Evolutionary conservation across 192 early-diverging fungal genomes (phyloP).

Genomic region (Rhizophagus sp.): DNA sequence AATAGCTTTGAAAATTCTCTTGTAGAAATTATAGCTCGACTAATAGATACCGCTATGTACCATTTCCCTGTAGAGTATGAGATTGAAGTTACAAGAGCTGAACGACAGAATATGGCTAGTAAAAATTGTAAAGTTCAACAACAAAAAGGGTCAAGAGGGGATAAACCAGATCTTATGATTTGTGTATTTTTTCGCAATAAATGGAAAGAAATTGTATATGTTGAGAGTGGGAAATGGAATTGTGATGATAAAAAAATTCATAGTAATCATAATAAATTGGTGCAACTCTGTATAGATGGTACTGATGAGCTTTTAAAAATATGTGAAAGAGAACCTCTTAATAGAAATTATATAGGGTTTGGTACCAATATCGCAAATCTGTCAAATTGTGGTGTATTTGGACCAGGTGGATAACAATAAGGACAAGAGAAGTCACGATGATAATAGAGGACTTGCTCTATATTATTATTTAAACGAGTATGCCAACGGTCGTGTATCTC

Average conservation of each 20-base stretch:
- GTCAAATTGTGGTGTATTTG: too few species aligned
- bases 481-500: too few species aligned
- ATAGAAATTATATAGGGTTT: not conserved
- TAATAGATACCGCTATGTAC: too few species aligned
- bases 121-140: too few species aligned
- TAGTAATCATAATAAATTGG: constrained; percentile 1
- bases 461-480: too few species aligned
- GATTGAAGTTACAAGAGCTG: too few species aligned
- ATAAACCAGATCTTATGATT: not conserved
- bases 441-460: too few species aligned
- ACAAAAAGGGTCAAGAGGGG: too few species aligned
- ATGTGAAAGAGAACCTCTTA: not conserved
- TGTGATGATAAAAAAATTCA: not conserved
- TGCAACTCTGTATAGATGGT: not conserved
- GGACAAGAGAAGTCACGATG: too few species aligned
- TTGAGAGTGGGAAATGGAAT: not conserved
- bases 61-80: too few species aligned
- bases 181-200: not conserved
- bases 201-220: not conserved
- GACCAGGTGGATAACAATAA: too few species aligned
- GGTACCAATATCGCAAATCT: constrained; percentile 4
- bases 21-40: not conserved
- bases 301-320: not conserved
- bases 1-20: not conserved
- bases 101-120: too few species aligned